phyloP scores from a whole-genome alignment of 495 filamentous ascomycete genomes.

The Neurospora sp. region DNA sequence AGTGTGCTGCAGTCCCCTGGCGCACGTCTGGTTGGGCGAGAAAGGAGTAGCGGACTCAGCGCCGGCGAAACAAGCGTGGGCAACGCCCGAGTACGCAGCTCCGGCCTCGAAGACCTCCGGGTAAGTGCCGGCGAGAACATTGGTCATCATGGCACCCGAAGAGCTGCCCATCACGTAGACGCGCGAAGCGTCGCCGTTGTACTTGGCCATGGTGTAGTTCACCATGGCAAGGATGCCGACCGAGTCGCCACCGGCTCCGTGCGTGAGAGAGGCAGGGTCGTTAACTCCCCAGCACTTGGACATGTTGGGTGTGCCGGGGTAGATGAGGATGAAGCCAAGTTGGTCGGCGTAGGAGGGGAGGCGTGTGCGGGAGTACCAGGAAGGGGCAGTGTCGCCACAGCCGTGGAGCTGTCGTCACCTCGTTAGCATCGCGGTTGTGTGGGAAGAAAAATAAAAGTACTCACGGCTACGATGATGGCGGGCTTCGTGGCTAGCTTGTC shows the following conservation, averaged over 20 bases:
- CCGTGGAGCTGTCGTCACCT: conserved; percentile 21
- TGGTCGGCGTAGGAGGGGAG: conserved; percentile 34
- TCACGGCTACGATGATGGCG: conserved; percentile 23
- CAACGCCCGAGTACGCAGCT: conserved; percentile 43
- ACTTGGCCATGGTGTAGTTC: conserved; percentile 37
- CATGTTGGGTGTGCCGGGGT: conserved; percentile 35
- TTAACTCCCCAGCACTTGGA: conserved; percentile 50
- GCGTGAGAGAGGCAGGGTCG: conserved; percentile 36
- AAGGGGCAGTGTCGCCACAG: conserved; percentile 24
- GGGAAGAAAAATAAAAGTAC: conserved; percentile 13
- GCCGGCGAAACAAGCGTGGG: conserved; percentile 42
- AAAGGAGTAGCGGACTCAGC: conserved; percentile 22
- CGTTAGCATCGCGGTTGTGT: neutral
- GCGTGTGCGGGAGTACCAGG: conserved; percentile 25
- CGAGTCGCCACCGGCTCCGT: conserved; percentile 42
- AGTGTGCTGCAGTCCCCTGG: conserved; percentile 38
- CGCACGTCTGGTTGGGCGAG: conserved; percentile 41
- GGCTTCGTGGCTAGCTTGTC: conserved; percentile 29
- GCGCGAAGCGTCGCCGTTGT: conserved; percentile 35
- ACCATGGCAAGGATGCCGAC: conserved; percentile 48
- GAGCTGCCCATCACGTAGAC: conserved; percentile 45
- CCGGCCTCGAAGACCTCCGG: conserved; percentile 49
- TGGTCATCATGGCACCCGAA: conserved; percentile 52
- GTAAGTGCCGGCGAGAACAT: conserved; percentile 48
- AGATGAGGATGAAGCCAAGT: conserved; percentile 46